Evolutionary conservation across 2,329 filamentous ascomycete species (phyloP).

Genomic region (Aspergillus fischeri): DNA sequence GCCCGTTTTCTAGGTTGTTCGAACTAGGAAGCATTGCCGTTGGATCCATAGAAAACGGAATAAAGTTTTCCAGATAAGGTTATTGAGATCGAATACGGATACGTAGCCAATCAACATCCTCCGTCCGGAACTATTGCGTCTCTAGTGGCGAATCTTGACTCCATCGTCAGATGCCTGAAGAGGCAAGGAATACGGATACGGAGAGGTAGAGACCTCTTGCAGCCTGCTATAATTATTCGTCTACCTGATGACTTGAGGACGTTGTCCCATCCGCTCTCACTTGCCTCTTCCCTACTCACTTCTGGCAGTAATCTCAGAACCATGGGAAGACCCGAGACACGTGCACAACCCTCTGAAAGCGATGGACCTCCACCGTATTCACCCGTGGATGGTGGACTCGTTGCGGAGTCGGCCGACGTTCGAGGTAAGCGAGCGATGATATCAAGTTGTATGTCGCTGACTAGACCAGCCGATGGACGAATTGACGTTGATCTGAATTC

Average conservation of each 20-base stretch:
- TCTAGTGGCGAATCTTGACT: neutral
- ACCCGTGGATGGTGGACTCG: neutral
- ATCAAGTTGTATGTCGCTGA: neutral
- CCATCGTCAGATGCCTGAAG: neutral
- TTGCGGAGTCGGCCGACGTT: neutral
- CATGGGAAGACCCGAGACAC: neutral
- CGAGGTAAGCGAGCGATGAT: neutral
- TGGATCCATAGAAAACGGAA: too few species aligned
- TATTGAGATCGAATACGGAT: neutral
- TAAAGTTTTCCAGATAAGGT: neutral
- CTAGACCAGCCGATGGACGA: slow-evolving; percentile 16
- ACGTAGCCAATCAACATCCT: too few species aligned
- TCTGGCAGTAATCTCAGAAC: neutral
- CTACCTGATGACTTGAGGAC: neutral
- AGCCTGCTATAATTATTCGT: neutral
- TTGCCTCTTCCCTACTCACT: neutral
- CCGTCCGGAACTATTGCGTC: too few species aligned
- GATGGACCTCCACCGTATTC: neutral
- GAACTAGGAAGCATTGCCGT: neutral
- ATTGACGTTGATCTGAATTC: slow-evolving; percentile 20
- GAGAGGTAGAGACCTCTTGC: neutral
- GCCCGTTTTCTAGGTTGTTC: neutral
- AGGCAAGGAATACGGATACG: neutral
- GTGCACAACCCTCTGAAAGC: neutral
- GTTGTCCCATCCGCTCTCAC: neutral